phyloP scores from a whole-genome alignment of 73 alveolate genomes.

The Symbiodinium pilosum region DNA sequence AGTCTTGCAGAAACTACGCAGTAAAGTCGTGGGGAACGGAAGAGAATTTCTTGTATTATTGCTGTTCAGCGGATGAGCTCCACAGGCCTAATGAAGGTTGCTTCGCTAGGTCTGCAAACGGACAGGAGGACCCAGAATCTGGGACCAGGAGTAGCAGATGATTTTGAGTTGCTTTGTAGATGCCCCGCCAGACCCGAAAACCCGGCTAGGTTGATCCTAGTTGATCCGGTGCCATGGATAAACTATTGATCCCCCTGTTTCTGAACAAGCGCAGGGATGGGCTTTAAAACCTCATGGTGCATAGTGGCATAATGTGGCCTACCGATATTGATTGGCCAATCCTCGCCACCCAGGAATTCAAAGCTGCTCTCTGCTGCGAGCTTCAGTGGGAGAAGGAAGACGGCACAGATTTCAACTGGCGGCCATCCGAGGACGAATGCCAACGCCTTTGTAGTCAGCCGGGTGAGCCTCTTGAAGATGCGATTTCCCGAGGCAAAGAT shows the following conservation, averaged over 20 bases:
- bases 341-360: background rate
- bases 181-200: no score
- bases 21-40: background rate
- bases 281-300: no score
- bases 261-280: no score
- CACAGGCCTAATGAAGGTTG: background rate
- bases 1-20: background rate
- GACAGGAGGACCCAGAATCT: no score
- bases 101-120: background rate
- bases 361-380: background rate
- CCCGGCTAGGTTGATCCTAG: no score
- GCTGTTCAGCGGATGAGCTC: background rate
- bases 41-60: background rate
- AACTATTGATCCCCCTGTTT: no score
- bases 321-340: no score
- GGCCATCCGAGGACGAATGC: conserved; percentile 10
- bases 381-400: background rate
- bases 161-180: no score
- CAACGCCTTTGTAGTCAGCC: background rate
- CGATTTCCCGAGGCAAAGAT: background rate
- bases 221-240: no score
- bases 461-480: background rate
- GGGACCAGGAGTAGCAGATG: no score
- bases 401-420: background rate
- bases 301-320: no score